Conservation (phyloP, 495 filamentous ascomycete genomes). For the Penicillium crystallinum region DNA sequence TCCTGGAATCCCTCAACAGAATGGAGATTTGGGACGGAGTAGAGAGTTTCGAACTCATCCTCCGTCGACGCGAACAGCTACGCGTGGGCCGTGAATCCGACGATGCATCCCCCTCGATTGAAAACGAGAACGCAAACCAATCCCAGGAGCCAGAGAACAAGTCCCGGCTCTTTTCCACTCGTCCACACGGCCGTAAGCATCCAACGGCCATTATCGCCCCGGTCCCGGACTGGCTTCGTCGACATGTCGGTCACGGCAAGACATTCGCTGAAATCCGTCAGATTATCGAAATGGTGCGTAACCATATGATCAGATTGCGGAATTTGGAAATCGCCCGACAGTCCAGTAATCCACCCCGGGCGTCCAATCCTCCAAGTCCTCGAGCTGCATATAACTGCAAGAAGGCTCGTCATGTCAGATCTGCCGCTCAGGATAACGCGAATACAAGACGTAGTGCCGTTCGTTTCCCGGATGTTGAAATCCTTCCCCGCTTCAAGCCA, state of each 20-base stretch:
- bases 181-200: constrained; percentile 8
- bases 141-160: not conserved
- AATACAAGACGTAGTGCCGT: constrained; percentile 2
- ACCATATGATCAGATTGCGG: constrained; percentile 12
- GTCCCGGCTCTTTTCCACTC: not conserved
- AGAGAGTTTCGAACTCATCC: constrained; percentile 25
- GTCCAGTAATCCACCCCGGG: not conserved
- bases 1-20: constrained; percentile 51
- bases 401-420: not conserved
- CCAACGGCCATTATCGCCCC: constrained; percentile 23
- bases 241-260: constrained; percentile 20
- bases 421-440: not conserved
- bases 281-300: constrained; percentile 19
- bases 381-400: not conserved
- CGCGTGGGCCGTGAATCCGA: constrained; percentile 14
- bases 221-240: constrained; percentile 32
- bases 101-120: not conserved
- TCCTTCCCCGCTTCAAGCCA: constrained; percentile 51
- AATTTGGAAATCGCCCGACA: constrained; percentile 2
- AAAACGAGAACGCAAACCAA: not conserved
- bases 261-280: constrained; percentile 29
- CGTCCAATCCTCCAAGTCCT: not conserved
- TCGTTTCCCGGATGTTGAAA: constrained; percentile 61
- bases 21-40: constrained; percentile 57
- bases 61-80: constrained; percentile 19